phyloP scores from a whole-genome alignment of 2,329 filamentous ascomycete species.

The Chaetothyriales sp. region DNA sequence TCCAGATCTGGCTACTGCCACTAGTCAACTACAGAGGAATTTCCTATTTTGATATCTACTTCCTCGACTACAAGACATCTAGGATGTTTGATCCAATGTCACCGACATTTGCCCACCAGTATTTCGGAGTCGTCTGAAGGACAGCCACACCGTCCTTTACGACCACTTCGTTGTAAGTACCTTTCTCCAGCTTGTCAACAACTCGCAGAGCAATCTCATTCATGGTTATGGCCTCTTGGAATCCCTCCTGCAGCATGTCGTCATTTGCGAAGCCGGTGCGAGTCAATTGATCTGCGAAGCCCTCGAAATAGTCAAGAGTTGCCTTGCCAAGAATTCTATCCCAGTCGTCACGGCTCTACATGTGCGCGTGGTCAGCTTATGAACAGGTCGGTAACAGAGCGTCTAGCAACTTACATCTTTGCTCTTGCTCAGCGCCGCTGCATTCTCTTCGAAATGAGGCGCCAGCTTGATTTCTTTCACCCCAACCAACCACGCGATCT shows the following conservation, averaged over 20 bases:
- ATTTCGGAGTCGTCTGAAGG: slow-evolving; percentile 31
- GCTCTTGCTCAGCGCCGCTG: slow-evolving; percentile 24
- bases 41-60: no score
- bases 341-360: slow-evolving; percentile 25
- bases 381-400: slow-evolving; percentile 9
- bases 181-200: slow-evolving; percentile 33
- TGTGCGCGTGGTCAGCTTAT: no score
- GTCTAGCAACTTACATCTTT: slow-evolving; percentile 15
- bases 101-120: slow-evolving; percentile 28
- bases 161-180: slow-evolving; percentile 34
- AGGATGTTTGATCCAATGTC: slow-evolving; percentile 12
- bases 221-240: slow-evolving; percentile 35
- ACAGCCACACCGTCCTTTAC: slow-evolving; percentile 39
- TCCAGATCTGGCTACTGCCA: no score
- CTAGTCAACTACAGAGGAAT: no score
- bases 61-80: neutral
- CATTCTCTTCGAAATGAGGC: slow-evolving; percentile 37
- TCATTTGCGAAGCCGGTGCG: slow-evolving; percentile 26
- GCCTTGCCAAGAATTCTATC: slow-evolving; percentile 32
- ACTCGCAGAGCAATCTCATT: slow-evolving; percentile 34
- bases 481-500: slow-evolving; percentile 26
- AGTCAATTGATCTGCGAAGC: slow-evolving; percentile 12
- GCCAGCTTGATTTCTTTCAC: slow-evolving; percentile 21
- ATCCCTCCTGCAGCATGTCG: slow-evolving; percentile 35
- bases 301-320: slow-evolving; percentile 22